Conservation (phyloP, 2,329 filamentous ascomycete species). For the Annulohypoxylon truncatum region DNA sequence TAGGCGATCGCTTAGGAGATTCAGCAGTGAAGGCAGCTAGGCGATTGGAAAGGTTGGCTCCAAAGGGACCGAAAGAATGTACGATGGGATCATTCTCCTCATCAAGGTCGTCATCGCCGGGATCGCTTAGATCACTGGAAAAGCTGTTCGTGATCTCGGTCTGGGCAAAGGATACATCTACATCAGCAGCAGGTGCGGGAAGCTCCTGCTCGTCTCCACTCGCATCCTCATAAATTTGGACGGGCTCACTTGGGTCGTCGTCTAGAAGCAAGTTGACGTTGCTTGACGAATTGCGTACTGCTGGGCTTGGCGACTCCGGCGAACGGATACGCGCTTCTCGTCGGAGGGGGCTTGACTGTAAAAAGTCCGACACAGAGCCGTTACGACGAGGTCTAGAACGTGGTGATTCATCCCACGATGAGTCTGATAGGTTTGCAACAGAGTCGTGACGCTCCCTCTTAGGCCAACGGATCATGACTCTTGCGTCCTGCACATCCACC, state of each 20-base stretch:
- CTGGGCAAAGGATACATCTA: constrained; percentile 59
- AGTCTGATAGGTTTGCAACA: constrained; percentile 69
- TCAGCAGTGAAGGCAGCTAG: constrained; percentile 79
- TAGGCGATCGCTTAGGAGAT: constrained; percentile 68
- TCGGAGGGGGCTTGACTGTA: constrained; percentile 72
- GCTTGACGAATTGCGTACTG: constrained; percentile 55
- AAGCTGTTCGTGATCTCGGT: constrained; percentile 65
- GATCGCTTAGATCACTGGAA: constrained; percentile 68
- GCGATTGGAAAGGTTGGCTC: constrained; percentile 83
- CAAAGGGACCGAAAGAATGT: constrained; percentile 91
- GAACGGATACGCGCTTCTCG: constrained; percentile 71
- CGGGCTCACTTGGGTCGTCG: constrained; percentile 56
- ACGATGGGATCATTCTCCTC: constrained; percentile 96
- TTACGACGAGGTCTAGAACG: constrained; percentile 51
- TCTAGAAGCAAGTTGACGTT: constrained; percentile 59
- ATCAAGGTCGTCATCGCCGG: constrained; percentile 80
- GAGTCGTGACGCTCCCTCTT: constrained; percentile 63
- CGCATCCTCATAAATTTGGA: constrained; percentile 80
- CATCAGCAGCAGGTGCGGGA: constrained; percentile 48
- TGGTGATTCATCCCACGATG: constrained; percentile 76
- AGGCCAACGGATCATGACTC: constrained; percentile 91
- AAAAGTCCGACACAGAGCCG: constrained; percentile 52
- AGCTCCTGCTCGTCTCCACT: constrained; percentile 66
- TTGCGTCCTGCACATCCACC: constrained; percentile 92
- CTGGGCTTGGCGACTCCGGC: constrained; percentile 75